phyloP scores from a whole-genome alignment of 2,329 filamentous ascomycete genomes.

The Xylaria sp. region DNA sequence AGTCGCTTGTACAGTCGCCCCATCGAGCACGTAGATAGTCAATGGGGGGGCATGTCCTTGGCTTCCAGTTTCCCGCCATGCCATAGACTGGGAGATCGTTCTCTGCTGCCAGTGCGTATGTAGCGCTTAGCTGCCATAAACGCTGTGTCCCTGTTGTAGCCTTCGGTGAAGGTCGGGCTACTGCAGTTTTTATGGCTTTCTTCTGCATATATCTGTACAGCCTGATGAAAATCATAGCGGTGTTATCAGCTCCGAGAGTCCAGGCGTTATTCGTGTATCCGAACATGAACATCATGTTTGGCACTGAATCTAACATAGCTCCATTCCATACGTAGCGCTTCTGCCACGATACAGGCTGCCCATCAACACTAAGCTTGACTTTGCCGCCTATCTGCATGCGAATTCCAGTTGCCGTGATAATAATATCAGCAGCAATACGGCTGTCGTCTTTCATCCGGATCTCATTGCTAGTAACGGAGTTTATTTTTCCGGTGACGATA shows the following conservation, averaged over 20 bases:
- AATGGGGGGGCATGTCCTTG: not conserved
- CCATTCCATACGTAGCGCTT: conserved; percentile 61
- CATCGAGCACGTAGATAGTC: conserved; percentile 14
- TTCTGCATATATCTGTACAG: conserved; percentile 50
- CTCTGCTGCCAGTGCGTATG: not conserved
- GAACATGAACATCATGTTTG: conserved; percentile 62
- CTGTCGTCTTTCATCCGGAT: conserved; percentile 51
- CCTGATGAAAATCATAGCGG: conserved; percentile 41
- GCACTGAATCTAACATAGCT: conserved; percentile 65
- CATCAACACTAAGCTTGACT: conserved; percentile 57
- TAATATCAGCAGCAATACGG: conserved; percentile 61
- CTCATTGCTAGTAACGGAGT: conserved; percentile 47
- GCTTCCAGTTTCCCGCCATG: conserved; percentile 8
- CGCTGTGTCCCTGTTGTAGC: not conserved
- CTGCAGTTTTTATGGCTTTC: conserved; percentile 48
- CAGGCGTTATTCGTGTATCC: conserved; percentile 67
- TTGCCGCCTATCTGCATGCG: conserved; percentile 60
- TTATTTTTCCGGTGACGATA: conserved; percentile 53
- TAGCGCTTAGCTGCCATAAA: conserved; percentile 23
- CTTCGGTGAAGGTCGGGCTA: conserved; percentile 48
- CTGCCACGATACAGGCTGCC: conserved; percentile 47
- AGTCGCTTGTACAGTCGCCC: conserved; percentile 4
- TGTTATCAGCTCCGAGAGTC: conserved; percentile 66
- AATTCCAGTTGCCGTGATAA: conserved; percentile 69
- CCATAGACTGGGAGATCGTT: conserved; percentile 2